Base-by-base conservation (phyloP, 140 eudicot genomes). In the Cichorium intybus region DNA sequence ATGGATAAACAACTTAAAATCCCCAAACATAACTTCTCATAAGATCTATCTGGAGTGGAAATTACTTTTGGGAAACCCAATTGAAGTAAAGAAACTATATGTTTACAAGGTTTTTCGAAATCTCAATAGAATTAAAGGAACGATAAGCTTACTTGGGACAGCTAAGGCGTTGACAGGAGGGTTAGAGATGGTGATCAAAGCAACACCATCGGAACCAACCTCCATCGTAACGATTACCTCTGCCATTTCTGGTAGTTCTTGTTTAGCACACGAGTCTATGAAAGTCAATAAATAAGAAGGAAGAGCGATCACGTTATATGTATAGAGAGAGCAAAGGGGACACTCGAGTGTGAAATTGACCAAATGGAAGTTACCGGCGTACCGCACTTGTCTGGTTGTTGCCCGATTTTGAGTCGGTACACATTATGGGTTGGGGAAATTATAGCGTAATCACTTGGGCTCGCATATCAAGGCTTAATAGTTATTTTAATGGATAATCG, bases 161-260 rank as follows among this genome's bases (percentile, higher is more conserved):
- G 97, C 83, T 43, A 89, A 78, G 54, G 97, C 82, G 53, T 89
- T 89, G 27, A 89, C 97, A 4, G 97, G 97, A 21, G 91, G 88
- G 26, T 85, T 89, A 18, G 71, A 70, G 47, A 89, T 71, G 77
- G 95, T 83, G 85, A 89, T 70, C 37, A 89, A 20, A 20, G 97
- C 97, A 52, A 89, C 91, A 54, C 97, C 91, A 60, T 89, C 97
- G 70, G 46, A 60, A 24, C 84, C 95, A 15, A 85, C 97, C 75
- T 85, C 95, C 87, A 84, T 81, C 9, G 82, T 58, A 10, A 81
- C 86, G 1, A 69, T 60, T 56, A 51, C 60, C 55, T 67, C 58
- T 53, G 75, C 80, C 82, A 82, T 79, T 24, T 46, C 47, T 29
- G 60, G 1, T 24, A 12, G 48, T 23, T 24, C 54, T 70, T 47